Percentiles rank a stretch among this genome's conserved stretches.
These are phyloP conservation scores for Aspergillus panamensis DNA, from an alignment of 495 filamentous ascomycete genomes.

Conservation along the genomic window DNA sequence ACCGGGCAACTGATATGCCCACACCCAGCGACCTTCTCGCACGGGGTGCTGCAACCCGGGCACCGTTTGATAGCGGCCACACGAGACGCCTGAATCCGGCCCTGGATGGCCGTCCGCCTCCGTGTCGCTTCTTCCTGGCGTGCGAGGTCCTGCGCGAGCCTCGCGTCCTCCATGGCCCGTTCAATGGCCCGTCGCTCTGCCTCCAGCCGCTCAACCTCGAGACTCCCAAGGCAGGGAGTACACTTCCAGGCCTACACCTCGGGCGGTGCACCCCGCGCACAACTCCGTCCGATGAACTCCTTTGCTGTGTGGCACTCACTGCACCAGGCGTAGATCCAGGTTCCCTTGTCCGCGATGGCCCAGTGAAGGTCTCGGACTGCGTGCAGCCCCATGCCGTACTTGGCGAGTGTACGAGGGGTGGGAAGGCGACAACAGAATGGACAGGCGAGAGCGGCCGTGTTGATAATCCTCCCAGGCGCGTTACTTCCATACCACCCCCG, in stretches of 20 bases:
- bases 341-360: slow-evolving; percentile 30
- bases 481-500: slow-evolving; percentile 27
- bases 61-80: slow-evolving; percentile 23
- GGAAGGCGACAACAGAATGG: slow-evolving; percentile 43
- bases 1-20: slow-evolving; percentile 35
- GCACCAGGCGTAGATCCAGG: slow-evolving; percentile 46
- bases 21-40: slow-evolving; percentile 33
- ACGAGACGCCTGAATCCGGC: background rate
- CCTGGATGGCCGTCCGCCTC: background rate
- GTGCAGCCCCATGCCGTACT: slow-evolving; percentile 21
- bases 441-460: slow-evolving; percentile 38
- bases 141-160: background rate
- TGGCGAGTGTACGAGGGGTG: slow-evolving; percentile 25
- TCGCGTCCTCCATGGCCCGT: background rate
- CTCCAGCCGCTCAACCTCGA: background rate
- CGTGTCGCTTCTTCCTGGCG: background rate
- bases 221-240: slow-evolving; percentile 21
- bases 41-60: slow-evolving; percentile 30
- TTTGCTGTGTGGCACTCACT: slow-evolving; percentile 30
- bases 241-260: slow-evolving; percentile 30
- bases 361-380: slow-evolving; percentile 22
- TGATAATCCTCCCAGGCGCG: slow-evolving; percentile 32
- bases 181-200: background rate
- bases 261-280: slow-evolving; percentile 29
- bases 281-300: slow-evolving; percentile 31